Percentiles rank a stretch among this genome's conserved stretches.
Conservation (phyloP, 2,329 filamentous ascomycete genomes). For the Trichoderma guizhouense region DNA sequence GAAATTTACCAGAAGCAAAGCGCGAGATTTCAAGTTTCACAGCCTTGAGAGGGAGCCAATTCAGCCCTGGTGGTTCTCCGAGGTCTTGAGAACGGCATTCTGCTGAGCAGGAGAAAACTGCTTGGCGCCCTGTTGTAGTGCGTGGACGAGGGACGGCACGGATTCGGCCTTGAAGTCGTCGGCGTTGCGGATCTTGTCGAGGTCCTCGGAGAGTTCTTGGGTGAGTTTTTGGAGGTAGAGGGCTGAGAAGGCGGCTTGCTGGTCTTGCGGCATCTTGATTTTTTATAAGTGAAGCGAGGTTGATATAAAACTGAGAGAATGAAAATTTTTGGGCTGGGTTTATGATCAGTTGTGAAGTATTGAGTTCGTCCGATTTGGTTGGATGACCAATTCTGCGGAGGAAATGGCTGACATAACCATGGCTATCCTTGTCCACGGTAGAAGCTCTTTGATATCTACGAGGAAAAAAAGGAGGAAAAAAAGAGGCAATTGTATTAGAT, state of each 20-base stretch:
- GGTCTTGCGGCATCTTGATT: constrained; percentile 5
- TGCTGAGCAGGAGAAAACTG: constrained; percentile 49
- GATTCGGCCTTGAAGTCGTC: constrained; percentile 67
- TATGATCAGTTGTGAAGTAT: not conserved
- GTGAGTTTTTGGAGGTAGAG: constrained; percentile 70
- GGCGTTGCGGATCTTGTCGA: constrained; percentile 65
- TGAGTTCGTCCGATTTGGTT: not conserved
- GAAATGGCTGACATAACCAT: not conserved
- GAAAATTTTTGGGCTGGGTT: not conserved
- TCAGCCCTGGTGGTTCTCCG: not conserved
- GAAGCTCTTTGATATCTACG: not conserved
- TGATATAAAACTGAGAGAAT: not conserved
- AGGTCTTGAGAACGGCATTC: not conserved
- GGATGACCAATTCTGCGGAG: not conserved
- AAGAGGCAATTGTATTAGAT: not conserved
- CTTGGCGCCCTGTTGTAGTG: constrained; percentile 63
- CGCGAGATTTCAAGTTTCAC: not conserved
- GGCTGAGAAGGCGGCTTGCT: constrained; percentile 46
- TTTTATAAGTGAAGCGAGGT: not conserved
- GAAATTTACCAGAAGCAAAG: not conserved
- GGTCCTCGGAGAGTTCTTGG: constrained; percentile 68
- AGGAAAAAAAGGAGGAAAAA: not conserved
- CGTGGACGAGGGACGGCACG: constrained; percentile 62
- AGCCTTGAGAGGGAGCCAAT: not conserved
- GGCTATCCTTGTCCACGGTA: not conserved